Percentiles rank a stretch among this genome's conserved stretches.
These are phyloP conservation scores for Huiozyma sinensis DNA, from an alignment of 805 yeast species.

Conservation along the genomic window DNA sequence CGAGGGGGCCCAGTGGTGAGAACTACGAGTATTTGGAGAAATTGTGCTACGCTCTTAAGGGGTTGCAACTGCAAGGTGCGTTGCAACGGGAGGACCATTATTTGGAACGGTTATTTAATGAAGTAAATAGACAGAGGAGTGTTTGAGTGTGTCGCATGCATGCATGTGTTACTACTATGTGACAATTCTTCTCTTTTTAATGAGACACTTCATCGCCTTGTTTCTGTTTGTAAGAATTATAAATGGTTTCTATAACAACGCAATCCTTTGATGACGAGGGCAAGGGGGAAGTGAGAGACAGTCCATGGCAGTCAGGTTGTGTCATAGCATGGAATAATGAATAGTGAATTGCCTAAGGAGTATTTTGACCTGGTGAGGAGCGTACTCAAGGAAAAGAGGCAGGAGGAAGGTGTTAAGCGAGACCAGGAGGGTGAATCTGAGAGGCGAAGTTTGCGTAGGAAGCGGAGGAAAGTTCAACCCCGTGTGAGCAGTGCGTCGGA, in stretches of 20 bases:
- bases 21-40: conserved; percentile 60
- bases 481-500: neutral
- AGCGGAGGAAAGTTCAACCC: conserved; percentile 7
- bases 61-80: conserved; percentile 18
- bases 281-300: too few relatives aligned
- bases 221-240: too few relatives aligned
- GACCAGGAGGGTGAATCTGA: conserved; percentile 5
- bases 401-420: neutral
- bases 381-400: conserved; percentile 19
- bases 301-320: too few relatives aligned
- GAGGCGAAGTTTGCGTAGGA: neutral
- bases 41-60: conserved; percentile 40
- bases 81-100: conserved; percentile 31
- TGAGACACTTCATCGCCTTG: too few relatives aligned
- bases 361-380: conserved; percentile 24
- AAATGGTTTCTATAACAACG: too few relatives aligned
- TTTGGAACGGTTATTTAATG: conserved; percentile 27
- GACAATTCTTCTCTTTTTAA: too few relatives aligned
- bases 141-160: neutral
- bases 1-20: conserved; percentile 73
- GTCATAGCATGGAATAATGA: conserved; percentile 8
- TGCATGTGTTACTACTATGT: neutral
- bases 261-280: too few relatives aligned
- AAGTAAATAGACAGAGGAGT: conserved; percentile 16
- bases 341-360: conserved; percentile 20